A percentile compares a stretch with the other conserved stretches of the same genome.
These are phyloP conservation scores for Taphrina wiesneri DNA, from an alignment of 1,139 yeast genomes.

Conservation along the genomic window DNA sequence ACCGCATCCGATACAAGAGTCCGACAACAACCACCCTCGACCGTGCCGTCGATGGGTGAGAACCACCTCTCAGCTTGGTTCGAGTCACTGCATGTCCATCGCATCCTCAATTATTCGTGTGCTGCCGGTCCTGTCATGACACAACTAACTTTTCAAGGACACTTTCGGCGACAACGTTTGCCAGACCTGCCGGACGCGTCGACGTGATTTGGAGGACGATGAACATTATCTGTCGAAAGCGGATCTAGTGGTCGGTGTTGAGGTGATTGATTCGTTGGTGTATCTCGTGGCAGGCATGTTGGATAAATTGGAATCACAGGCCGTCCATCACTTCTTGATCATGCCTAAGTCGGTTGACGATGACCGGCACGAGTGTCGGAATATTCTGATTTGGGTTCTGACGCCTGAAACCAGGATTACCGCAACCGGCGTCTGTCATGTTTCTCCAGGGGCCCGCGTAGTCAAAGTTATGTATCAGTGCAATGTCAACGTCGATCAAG, in stretches of 20 bases:
- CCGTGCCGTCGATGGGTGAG: not conserved
- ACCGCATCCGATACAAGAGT: constrained; percentile 20
- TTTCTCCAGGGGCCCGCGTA: not conserved
- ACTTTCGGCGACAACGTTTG: not conserved
- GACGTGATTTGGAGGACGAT: not conserved
- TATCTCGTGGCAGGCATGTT: constrained; percentile 15
- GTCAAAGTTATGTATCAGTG: not conserved
- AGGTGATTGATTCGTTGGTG: not conserved
- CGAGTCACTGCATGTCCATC: not conserved
- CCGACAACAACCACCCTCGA: constrained; percentile 11
- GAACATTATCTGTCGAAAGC: not conserved
- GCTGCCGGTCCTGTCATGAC: not conserved
- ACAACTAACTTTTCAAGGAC: not conserved
- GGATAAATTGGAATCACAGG: constrained; percentile 7
- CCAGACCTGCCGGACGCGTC: not conserved
- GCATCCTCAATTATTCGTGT: not conserved
- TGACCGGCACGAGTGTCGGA: not conserved
- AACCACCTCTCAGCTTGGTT: not conserved
- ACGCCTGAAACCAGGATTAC: constrained; percentile 20
- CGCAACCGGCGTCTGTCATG: not conserved
- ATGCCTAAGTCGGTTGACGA: not conserved
- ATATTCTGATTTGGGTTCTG: constrained; percentile 14
- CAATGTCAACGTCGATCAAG: not conserved
- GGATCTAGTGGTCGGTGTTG: not conserved
- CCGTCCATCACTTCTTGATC: constrained; percentile 13